phyloP scores from a whole-genome alignment of 192 early-diverging fungal species.

The Lunasporangiospora selenospora region DNA sequence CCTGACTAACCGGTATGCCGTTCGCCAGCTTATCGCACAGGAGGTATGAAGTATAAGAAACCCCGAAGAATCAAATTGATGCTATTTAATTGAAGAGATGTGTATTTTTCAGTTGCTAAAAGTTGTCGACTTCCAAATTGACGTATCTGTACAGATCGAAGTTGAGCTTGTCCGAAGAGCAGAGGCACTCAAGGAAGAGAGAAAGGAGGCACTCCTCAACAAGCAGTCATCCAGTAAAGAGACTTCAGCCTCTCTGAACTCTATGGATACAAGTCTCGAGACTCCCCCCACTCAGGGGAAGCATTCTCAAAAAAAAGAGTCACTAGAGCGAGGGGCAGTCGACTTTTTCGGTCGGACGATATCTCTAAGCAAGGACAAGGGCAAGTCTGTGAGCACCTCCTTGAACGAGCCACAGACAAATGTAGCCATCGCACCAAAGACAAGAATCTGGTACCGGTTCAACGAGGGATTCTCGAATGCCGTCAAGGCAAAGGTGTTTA shows the following conservation, averaged over 20 bases:
- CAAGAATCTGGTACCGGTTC: conserved; percentile 72
- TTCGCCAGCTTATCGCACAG: conserved; percentile 82
- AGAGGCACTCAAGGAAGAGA: conserved; percentile 25
- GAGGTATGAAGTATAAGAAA: conserved; percentile 56
- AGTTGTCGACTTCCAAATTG: not conserved
- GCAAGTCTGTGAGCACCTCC: too few relatives aligned
- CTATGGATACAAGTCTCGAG: not conserved
- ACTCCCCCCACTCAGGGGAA: conserved; percentile 5
- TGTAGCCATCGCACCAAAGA: conserved; percentile 23
- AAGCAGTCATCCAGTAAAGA: conserved; percentile 31
- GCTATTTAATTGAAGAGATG: conserved; percentile 13
- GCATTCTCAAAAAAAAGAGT: not conserved
- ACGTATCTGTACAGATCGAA: conserved; percentile 52
- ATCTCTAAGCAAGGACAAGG: conserved; percentile 2
- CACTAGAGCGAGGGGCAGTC: conserved; percentile 30
- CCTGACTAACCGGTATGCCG: conserved; percentile 72
- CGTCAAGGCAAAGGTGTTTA: conserved; percentile 61
- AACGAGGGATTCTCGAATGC: conserved; percentile 95
- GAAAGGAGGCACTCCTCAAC: conserved; percentile 5
- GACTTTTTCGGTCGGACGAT: conserved; percentile 90
- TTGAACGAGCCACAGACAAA: too few relatives aligned
- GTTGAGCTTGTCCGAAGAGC: conserved; percentile 49
- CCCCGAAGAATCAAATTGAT: not conserved
- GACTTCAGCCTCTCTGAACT: not conserved
- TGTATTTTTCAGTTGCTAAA: not conserved